Evolutionary conservation across 2,329 filamentous ascomycete genomes (phyloP), one percentile per base, ranked within the genome.

Genomic region (Penicillium sp.): DNA sequence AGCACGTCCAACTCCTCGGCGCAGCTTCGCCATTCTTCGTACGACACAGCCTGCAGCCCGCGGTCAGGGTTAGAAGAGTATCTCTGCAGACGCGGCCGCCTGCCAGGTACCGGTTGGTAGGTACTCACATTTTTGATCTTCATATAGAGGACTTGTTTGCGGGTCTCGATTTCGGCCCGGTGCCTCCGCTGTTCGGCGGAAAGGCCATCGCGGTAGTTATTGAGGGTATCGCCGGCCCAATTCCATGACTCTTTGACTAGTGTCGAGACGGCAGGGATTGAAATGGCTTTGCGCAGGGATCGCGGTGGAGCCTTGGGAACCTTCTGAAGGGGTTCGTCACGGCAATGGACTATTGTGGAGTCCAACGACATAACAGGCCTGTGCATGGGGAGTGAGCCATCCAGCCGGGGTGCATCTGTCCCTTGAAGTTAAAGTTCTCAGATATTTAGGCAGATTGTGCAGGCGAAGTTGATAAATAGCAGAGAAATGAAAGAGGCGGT

Each of bases 1-100:
- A 96, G 76, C 9, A 79, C 70, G 67, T 96, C 92, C 41, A 96
- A 81, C 65, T 92, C 86, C 41, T 79, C 79, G 2, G 92, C 92
- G 9, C 89, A 87, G 15, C 76, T 76, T 60, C 86, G 82, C 90
- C 92, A 96, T 66, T 91, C 84, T 45, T 80, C 75, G 61, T 85
- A 81, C 1, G 83, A 83, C 53, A 83, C 80, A 56, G 90, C 88
- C 85, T 90, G 60, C 51, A 41, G 34, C 26, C 46, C 31, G 44
- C 28, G 44, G 34, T 46, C 38, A 36, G 13, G 28, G 42, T 59
- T 56, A 61, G 45, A 45, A 52, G 38, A 39, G 51, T 54, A 13
- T 43, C 45, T 45, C 39, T 39, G 47, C 59, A 54, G 47, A 49
- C 47, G 50, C 52, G 33, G 45, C 45, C 16, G 36, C 46, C 47